Evolutionary conservation across 2,329 filamentous ascomycete species (phyloP).

Genomic region (Fusarium tupiense): DNA sequence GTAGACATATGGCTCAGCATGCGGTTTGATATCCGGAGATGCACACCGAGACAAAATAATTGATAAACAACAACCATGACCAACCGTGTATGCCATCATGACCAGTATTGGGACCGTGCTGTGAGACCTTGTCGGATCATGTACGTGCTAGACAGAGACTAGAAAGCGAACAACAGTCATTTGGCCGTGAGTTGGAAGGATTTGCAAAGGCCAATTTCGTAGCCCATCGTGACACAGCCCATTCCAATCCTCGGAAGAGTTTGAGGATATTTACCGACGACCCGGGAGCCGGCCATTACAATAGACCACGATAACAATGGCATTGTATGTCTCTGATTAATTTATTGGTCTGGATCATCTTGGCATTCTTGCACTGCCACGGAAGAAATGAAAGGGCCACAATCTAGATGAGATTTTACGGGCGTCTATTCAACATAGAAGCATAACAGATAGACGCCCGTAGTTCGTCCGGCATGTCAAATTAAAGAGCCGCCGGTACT

Average conservation of each 20-base stretch:
- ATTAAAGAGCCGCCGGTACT: conserved; percentile 14
- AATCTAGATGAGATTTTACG: not conserved
- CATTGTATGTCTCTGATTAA: conserved; percentile 15
- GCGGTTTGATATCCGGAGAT: conserved; percentile 30
- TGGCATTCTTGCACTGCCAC: conserved; percentile 23
- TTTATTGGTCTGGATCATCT: not conserved
- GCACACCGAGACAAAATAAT: conserved; percentile 30
- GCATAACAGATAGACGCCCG: conserved; percentile 7
- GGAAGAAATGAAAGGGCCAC: not conserved
- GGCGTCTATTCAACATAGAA: conserved; percentile 6
- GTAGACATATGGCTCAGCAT: conserved; percentile 31
- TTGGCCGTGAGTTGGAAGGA: not conserved
- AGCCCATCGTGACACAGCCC: conserved; percentile 9
- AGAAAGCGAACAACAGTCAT: not conserved
- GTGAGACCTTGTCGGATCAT: not conserved
- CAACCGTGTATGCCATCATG: not conserved
- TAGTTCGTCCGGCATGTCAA: not conserved
- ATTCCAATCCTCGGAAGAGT: not conserved
- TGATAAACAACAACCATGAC: conserved; percentile 15
- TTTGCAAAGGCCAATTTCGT: not conserved
- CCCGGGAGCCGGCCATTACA: not conserved
- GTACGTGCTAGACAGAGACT: not conserved
- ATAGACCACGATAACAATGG: not conserved
- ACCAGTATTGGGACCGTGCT: not conserved
- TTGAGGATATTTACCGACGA: not conserved